Evolutionary conservation across 2,329 filamentous ascomycete species (phyloP).

Genomic region (Diaporthe citriasiana): DNA sequence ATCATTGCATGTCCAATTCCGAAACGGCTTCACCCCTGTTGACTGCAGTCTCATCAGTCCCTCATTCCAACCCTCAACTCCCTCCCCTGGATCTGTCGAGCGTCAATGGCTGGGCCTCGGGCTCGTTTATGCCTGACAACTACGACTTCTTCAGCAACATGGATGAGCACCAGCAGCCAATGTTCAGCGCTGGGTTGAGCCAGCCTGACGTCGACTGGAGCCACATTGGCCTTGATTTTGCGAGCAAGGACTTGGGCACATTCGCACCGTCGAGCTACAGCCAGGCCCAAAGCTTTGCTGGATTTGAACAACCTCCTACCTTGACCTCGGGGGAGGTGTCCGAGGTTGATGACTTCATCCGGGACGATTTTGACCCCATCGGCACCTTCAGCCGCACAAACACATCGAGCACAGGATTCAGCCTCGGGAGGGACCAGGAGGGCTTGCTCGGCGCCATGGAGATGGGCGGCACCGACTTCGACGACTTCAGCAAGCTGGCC

Average conservation of each 20-base stretch:
- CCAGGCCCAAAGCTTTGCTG: conserved; percentile 67
- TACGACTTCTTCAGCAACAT: conserved; percentile 69
- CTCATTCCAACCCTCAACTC: conserved; percentile 66
- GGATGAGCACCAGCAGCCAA: conserved; percentile 65
- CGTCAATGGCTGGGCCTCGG: conserved; percentile 59
- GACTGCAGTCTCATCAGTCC: conserved; percentile 62
- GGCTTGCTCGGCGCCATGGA: conserved; percentile 59
- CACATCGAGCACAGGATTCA: conserved; percentile 61
- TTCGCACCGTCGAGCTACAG: conserved; percentile 69
- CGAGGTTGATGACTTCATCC: conserved; percentile 72
- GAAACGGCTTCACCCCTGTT: conserved; percentile 73
- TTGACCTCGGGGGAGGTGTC: conserved; percentile 77
- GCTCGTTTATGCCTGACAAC: conserved; percentile 60
- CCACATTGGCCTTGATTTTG: conserved; percentile 66
- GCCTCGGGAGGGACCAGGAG: conserved; percentile 61
- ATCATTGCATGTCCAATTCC: conserved; percentile 70
- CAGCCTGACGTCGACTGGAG: conserved; percentile 69
- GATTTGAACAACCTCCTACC: conserved; percentile 67
- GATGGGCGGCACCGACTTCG: conserved; percentile 66
- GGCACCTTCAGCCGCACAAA: conserved; percentile 65
- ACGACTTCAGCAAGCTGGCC: conserved; percentile 65
- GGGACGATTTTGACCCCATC: conserved; percentile 59
- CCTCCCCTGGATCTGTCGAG: conserved; percentile 72
- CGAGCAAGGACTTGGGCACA: conserved; percentile 60
- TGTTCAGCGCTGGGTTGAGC: conserved; percentile 74